A percentile compares a stretch with the other conserved stretches of the same genome.
These are phyloP conservation scores for Ceratocystis variospora DNA, from an alignment of 2,329 filamentous ascomycete genomes.

Conservation along the genomic window DNA sequence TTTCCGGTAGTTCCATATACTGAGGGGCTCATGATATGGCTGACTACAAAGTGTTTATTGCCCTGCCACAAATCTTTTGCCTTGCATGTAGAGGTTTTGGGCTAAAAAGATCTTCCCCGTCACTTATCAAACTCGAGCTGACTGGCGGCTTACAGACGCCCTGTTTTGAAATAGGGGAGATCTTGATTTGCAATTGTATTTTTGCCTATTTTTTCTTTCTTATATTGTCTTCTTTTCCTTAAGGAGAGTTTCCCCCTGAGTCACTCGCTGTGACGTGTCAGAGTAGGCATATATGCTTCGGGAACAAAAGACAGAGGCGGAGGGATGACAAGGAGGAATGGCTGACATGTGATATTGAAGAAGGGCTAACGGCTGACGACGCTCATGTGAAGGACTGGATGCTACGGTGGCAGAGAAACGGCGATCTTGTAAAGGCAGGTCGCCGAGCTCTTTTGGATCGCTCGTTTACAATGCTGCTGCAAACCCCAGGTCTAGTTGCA, in stretches of 20 bases:
- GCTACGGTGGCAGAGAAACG: no score
- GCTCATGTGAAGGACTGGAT: no score
- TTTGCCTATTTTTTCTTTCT: not conserved
- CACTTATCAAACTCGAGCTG: slow-evolving; percentile 1
- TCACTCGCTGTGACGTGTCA: not conserved
- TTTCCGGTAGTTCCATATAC: not conserved
- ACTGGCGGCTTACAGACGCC: not conserved
- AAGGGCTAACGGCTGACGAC: no score
- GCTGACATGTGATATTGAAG: no score
- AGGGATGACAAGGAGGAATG: not conserved
- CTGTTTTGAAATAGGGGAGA: not conserved
- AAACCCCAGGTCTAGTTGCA: not conserved
- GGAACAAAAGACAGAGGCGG: not conserved
- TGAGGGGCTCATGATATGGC: not conserved
- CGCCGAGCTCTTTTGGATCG: no score
- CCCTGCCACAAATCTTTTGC: not conserved
- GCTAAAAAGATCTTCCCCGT: not conserved
- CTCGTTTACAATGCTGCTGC: not conserved
- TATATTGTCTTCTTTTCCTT: no score
- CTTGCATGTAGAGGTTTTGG: not conserved
- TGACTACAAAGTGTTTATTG: not conserved
- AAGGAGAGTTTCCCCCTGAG: not conserved
- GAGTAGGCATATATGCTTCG: not conserved
- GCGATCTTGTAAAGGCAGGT: no score
- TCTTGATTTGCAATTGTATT: not conserved